Base-by-base conservation (phyloP, 352 stramenopile species). In the Globisporangium cylindrosporum region DNA sequence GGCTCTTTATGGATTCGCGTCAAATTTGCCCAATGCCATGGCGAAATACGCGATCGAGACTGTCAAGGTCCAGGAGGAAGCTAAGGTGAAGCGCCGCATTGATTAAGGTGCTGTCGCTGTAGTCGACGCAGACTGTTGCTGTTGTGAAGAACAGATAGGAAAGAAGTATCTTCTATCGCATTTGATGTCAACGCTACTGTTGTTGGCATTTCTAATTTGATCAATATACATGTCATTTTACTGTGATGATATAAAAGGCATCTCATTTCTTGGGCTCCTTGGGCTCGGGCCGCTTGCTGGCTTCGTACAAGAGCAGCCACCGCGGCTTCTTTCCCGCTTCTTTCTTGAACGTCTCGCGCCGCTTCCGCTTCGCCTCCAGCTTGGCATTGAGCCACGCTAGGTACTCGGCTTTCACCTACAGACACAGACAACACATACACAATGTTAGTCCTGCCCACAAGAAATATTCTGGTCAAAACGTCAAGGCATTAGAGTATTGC, bases 1-100 rank as follows among this genome's bases (percentile, higher is more conserved):
- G 12, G 88, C 88, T 59, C 34, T 95, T 32, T 95, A 94, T 54
- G 88, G 88, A 1, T 91, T 95, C 65, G 88, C 84, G 14, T 83
- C 84, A 20, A 64, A 77, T 14, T 59, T 82, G 64, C 87, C 87
- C 38, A 68, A 82, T 53, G 87, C 87, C 22, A 76, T 93, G 79
- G 73, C 79, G 24, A 88, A 86, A 24, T 95, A 95, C 60, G 74
- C 77, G 25, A 67, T 92, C 59, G 84, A 92, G 69, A 81, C 69
- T 67, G 75, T 79, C 18, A 84, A 82, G 49, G 75, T 89, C 43
- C 71, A 91, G 38, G 81, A 84, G 54, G 71, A 78, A 24, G 72
- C 62, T 24, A 82, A 81, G 63, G 59, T 64, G 49, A 78, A 86
- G 64, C 75, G 71, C 25, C 56, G 56, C 56, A 62, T 62, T 15